phyloP scores from a whole-genome alignment of 2,329 filamentous ascomycete species.

The Diaporthe ampelina region DNA sequence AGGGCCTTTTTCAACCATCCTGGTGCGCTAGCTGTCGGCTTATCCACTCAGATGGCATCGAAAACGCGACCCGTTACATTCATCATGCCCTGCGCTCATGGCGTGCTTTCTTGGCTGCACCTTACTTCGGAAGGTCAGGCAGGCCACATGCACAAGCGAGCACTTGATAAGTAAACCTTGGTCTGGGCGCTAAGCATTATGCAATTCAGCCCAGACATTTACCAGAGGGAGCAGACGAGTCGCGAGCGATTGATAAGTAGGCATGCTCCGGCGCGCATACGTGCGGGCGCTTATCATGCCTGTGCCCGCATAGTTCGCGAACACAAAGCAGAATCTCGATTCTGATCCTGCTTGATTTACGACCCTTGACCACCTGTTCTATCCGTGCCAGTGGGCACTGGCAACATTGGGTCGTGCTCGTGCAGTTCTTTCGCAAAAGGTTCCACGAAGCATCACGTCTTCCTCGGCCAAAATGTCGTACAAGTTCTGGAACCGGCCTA shows the following conservation, averaged over 20 bases:
- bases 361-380: not conserved
- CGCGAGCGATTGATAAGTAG: slow-evolving; percentile 9
- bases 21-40: not conserved
- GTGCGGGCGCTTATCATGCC: not conserved
- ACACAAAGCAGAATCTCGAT: not conserved
- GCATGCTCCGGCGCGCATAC: not conserved
- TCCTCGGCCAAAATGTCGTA: slow-evolving; percentile 42
- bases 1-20: not conserved
- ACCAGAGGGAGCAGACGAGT: slow-evolving; percentile 9
- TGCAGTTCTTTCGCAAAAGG: not conserved
- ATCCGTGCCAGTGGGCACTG: not conserved
- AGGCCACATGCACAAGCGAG: slow-evolving; percentile 8
- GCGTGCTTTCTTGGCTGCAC: slow-evolving; percentile 32
- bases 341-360: not conserved
- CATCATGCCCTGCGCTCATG: slow-evolving; percentile 24
- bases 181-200: slow-evolving; percentile 29
- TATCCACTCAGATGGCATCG: not conserved
- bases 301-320: not conserved
- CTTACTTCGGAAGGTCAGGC: slow-evolving; percentile 26
- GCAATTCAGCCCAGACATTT: slow-evolving; percentile 24
- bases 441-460: not conserved
- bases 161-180: slow-evolving; percentile 20
- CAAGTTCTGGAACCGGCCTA: slow-evolving; percentile 44
- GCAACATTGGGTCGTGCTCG: not conserved
- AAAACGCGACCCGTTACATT: slow-evolving; percentile 18